Conservation (phyloP, 2,329 filamentous ascomycete species). For the Venturia carpophila region DNA sequence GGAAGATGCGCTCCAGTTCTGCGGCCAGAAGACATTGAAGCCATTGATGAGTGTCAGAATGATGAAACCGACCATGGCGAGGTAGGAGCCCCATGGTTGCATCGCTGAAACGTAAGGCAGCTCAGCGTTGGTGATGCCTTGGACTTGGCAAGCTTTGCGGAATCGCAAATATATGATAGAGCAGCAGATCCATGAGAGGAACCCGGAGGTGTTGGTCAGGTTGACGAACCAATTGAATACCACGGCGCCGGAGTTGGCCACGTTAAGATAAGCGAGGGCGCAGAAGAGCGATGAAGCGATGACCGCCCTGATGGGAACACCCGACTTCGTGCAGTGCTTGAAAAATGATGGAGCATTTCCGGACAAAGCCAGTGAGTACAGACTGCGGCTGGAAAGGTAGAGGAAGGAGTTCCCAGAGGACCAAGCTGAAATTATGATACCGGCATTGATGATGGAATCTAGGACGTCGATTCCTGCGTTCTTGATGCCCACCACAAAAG, state of each 20-base stretch:
- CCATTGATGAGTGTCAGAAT: slow-evolving; percentile 70
- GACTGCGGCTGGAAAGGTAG: slow-evolving; percentile 44
- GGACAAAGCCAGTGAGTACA: slow-evolving; percentile 51
- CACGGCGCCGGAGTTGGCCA: slow-evolving; percentile 31
- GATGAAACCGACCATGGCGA: slow-evolving; percentile 60
- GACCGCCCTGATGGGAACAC: slow-evolving; percentile 62
- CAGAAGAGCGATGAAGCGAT: slow-evolving; percentile 53
- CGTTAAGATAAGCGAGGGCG: slow-evolving; percentile 56
- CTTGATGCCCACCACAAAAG: slow-evolving; percentile 44
- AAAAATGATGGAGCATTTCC: slow-evolving; percentile 59
- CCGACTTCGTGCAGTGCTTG: slow-evolving; percentile 51
- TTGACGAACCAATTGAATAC: slow-evolving; percentile 45
- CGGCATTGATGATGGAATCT: slow-evolving; percentile 60
- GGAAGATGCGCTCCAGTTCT: slow-evolving; percentile 39
- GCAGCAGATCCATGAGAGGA: slow-evolving; percentile 43
- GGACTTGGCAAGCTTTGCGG: slow-evolving; percentile 38
- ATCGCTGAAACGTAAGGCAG: slow-evolving; percentile 59
- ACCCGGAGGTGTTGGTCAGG: slow-evolving; percentile 33
- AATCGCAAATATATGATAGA: slow-evolving; percentile 43
- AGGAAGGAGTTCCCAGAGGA: slow-evolving; percentile 50
- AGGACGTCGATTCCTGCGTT: slow-evolving; percentile 47
- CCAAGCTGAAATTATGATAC: slow-evolving; percentile 57
- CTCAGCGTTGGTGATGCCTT: slow-evolving; percentile 33
- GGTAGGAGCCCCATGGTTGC: slow-evolving; percentile 59
- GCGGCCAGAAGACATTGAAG: slow-evolving; percentile 59